Evolutionary conservation across 257 asterid genomes (phyloP), one percentile per base, ranked within the genome.

Genomic region (Solanum acaule): DNA sequence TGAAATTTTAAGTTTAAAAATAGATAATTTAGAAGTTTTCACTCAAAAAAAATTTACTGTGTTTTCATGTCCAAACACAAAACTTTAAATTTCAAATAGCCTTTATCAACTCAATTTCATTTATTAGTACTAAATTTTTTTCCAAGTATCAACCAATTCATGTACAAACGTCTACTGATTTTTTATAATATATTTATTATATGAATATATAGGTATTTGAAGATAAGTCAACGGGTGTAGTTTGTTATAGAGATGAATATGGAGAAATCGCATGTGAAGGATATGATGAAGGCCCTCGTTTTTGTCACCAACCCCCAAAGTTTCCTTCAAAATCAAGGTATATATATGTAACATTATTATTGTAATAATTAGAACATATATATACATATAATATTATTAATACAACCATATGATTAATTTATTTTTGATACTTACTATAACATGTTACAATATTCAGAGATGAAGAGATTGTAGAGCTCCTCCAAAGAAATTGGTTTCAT

Each of bases 251-350:
- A 40, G 89, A 90, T 71, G 92, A 81, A n/a, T 79, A 71, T 52
- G 90, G 92, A 33, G 92, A 90, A 84, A 86, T 88, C 35, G 52
- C 33, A 20, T 90, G 92, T 25, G 92, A 90, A 88, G 92, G 90
- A 34, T 49, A 85, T 33, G 92, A 90, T 42, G 92, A 90, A 56
- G 92, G 90, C 10, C 92, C 90, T 88, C 88, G 89, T 3, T 70
- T 79, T 27, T 65, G n/a, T 6, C 87, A 49, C 13, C 84, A 79
- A 15, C 23, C 52, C 44, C 76, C 90, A 18, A 81, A 11, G 3
- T 33, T 52, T 49, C 38, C 70, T 67, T 33, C 33, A 11, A 85
- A 86, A 71, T 9, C 88, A 44, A 86, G 89, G 92, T 72, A 72
- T 72, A 72, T 72, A 8, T 56, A 56, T 56, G n/a, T 56, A 56